Evolutionary conservation across 225 moss, liverwort and hornwort genomes (phyloP).

Genomic region (Pleurozium schreberi): DNA sequence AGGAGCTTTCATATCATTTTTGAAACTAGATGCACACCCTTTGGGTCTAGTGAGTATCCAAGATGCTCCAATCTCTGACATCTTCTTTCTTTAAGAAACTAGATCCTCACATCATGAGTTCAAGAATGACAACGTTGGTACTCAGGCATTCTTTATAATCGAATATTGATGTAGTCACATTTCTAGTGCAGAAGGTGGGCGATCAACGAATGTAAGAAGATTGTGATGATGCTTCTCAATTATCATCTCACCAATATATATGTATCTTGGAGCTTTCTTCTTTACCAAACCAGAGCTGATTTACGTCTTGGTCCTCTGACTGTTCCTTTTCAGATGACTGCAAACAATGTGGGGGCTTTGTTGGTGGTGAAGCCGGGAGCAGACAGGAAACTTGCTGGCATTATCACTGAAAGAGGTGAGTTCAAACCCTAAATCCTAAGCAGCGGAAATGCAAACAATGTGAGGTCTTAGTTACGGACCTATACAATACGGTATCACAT

Average conservation of each 20-base stretch:
- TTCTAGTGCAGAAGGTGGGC: neutral
- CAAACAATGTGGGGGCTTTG: conserved; percentile 88
- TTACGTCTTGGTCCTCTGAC: neutral
- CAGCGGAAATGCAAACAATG: too few relatives aligned
- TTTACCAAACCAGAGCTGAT: neutral
- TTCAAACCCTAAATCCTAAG: neutral
- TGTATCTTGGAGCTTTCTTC: neutral
- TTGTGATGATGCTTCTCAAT: neutral
- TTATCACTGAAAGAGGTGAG: conserved; percentile 91
- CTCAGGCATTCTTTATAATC: neutral
- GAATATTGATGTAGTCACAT: neutral
- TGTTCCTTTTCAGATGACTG: conserved; percentile 57
- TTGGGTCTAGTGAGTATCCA: too few relatives aligned
- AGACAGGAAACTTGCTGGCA: conserved; percentile 62
- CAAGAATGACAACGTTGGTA: neutral
- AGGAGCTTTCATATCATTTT: neutral
- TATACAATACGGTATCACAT: neutral
- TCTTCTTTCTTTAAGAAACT: neutral
- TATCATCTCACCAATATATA: too few relatives aligned
- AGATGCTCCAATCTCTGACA: neutral
- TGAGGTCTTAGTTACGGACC: neutral
- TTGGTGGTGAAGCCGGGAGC: conserved; percentile 78
- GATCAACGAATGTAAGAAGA: neutral
- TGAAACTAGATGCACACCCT: neutral
- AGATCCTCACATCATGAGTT: neutral